Base-by-base conservation (phyloP, 2,329 filamentous ascomycete genomes). In the Nigrograna mackinnonii region DNA sequence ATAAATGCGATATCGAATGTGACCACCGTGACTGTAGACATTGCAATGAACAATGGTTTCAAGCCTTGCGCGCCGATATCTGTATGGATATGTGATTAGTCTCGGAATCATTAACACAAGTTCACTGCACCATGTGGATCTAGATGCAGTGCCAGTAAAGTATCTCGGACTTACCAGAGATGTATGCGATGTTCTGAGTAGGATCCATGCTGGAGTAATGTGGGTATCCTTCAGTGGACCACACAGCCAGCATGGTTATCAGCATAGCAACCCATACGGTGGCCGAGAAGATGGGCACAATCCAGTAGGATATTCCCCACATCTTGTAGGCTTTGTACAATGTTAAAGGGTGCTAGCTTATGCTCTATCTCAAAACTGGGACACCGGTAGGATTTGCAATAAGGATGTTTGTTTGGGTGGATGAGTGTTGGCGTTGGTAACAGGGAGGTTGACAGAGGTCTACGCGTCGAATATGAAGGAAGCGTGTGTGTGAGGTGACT, bases 1-100 rank as follows among this genome's bases (percentile, higher is more conserved):
- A 87, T 68, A 63, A 99, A 94, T 19, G 86, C 83, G 6, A 89
- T 70, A 70, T 95, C 87, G 60, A 99, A 85, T 48, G 88, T 85
- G 36, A 95, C 75, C 17, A 89, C 87, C 4, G 87, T 91, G 24
- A 89, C 71, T 40, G 77, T 73, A 58, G 80, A 84, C 55, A 88
- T 86, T 22, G 84, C 76, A 58, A 94, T 85, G 74, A 94, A 94
- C 48, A 92, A 77, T 2, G 89, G 88, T 63, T 91, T 87, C 14
- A 91, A 77, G 20, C 75, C 68, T 39, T 74, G 69, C 0, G 82
- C 82, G 37, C 81, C 83, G 43, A 84, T 69, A 57, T 85, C 81
- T 53, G 20, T 5, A 26, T n/a, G 9, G 16, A 22, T 5, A 21
- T 22, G 6, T 28, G 21, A 28, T 45, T 24, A 46, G 44, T 6